Conservation (phyloP, 192 early-diverging fungal genomes). For the Coemansia sp. region DNA sequence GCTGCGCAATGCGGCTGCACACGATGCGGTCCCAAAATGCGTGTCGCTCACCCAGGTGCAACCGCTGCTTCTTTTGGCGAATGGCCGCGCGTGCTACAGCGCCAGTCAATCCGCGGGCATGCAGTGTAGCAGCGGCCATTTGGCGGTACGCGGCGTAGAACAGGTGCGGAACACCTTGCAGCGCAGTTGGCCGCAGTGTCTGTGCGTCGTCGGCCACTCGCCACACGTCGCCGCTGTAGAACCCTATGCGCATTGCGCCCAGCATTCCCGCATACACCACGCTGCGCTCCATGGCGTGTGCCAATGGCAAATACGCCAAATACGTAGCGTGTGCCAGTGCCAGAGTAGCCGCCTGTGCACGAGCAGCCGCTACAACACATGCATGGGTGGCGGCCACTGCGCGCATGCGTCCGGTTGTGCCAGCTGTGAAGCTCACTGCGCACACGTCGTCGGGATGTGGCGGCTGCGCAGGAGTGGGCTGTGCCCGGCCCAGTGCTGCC, state of each 20-base stretch:
- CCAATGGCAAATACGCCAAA: slow-evolving; percentile 83
- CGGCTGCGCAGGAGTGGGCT: slow-evolving; percentile 55
- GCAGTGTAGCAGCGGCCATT: slow-evolving; percentile 55
- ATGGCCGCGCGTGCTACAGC: slow-evolving; percentile 62
- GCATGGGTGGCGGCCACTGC: slow-evolving; percentile 70
- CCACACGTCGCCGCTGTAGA: slow-evolving; percentile 60
- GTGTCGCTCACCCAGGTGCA: slow-evolving; percentile 62
- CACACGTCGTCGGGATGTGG: slow-evolving; percentile 66
- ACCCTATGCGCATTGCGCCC: slow-evolving; percentile 71
- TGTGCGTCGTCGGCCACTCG: slow-evolving; percentile 79
- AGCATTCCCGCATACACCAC: slow-evolving; percentile 58
- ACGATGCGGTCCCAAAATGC: slow-evolving; percentile 79
- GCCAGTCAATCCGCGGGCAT: slow-evolving; percentile 60
- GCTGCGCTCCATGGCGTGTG: slow-evolving; percentile 79
- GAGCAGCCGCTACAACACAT: slow-evolving; percentile 58
- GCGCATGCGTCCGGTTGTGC: slow-evolving; percentile 76
- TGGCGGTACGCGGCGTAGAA: slow-evolving; percentile 87
- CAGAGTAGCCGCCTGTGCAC: slow-evolving; percentile 14
- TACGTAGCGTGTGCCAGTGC: slow-evolving; percentile 19
- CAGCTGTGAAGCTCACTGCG: slow-evolving; percentile 78
- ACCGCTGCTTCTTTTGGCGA: slow-evolving; percentile 57
- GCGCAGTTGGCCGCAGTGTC: slow-evolving; percentile 79
- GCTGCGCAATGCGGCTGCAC: slow-evolving; percentile 74
- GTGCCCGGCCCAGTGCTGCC: slow-evolving; percentile 57
- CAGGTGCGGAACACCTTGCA: slow-evolving; percentile 84